These are phyloP conservation scores for Colletotrichum orchidophilum DNA, from an alignment of 2,329 filamentous ascomycete genomes.

Conservation along the genomic window DNA sequence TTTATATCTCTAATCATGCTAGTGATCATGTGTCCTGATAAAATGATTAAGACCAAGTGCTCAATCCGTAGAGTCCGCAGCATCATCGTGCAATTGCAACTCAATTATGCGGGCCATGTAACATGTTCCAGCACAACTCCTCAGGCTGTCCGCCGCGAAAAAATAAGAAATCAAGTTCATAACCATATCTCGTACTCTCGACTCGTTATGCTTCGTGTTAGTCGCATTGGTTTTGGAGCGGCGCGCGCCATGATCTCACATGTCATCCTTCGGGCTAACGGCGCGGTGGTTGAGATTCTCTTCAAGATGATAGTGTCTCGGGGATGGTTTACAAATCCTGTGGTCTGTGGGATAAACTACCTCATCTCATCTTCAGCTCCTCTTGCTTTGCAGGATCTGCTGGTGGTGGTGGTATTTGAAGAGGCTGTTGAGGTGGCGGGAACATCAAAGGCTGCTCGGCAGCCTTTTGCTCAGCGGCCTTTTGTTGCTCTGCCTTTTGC, in stretches of 20 bases:
- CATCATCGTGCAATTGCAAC: background rate
- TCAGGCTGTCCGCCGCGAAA: no score
- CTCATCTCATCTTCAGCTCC: conserved; percentile 17
- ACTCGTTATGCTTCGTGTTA: background rate
- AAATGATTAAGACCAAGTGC: background rate
- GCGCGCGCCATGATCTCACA: background rate
- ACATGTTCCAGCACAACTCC: background rate
- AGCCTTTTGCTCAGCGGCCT: background rate
- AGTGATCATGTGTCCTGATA: background rate
- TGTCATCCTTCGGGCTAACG: no score
- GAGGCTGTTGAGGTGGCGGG: conserved; percentile 2
- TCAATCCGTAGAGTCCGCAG: background rate
- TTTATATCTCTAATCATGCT: background rate
- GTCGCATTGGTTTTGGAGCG: background rate
- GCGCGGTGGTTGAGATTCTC: no score
- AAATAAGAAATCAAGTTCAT: background rate
- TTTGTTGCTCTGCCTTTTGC: conserved; percentile 45
- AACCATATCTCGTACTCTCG: background rate
- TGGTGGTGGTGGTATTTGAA: background rate
- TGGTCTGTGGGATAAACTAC: no score
- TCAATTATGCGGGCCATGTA: background rate
- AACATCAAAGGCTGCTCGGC: background rate
- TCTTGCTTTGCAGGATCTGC: background rate
- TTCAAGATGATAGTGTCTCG: background rate
- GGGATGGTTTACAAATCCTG: background rate